A percentile compares a stretch with the other conserved stretches of the same genome.
These are phyloP conservation scores for Flaveria linearis DNA, from an alignment of 129 eudicot genomes.

Conservation along the genomic window DNA sequence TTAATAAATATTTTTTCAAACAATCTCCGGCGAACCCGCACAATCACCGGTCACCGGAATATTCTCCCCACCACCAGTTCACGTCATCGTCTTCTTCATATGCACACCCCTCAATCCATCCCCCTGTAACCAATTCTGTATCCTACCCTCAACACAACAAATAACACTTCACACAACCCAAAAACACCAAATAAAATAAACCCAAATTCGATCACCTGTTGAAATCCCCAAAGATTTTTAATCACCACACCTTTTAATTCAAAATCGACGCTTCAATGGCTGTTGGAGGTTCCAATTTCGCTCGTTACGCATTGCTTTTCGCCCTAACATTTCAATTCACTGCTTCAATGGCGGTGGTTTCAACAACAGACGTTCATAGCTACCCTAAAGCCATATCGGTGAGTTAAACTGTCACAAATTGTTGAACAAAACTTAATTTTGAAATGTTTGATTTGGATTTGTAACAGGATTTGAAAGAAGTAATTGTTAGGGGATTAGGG, in stretches of 20 bases:
- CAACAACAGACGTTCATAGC: constrained; percentile 46
- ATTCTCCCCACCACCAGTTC: neutral
- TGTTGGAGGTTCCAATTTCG: constrained; percentile 20
- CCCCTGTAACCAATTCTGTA: neutral
- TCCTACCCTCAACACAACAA: neutral
- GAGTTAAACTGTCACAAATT: constrained; percentile 18
- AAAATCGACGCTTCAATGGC: constrained; percentile 27
- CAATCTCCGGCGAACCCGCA: neutral
- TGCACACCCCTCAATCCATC: neutral
- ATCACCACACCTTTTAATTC: constrained; percentile 16
- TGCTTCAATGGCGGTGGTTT: constrained; percentile 51
- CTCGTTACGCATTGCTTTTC: constrained; percentile 17
- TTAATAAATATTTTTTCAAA: too few relatives aligned
- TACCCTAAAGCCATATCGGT: constrained; percentile 81
- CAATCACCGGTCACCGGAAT: neutral
- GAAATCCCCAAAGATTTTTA: constrained; percentile 11
- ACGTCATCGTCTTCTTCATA: constrained; percentile 13
- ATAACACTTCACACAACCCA: neutral
- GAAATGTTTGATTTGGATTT: neutral
- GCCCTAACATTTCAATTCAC: constrained; percentile 42
- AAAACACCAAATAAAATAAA: constrained; percentile 5
- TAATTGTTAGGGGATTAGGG: constrained; percentile 89
- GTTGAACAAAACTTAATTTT: neutral
- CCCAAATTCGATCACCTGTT: constrained; percentile 19
- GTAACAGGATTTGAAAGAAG: constrained; percentile 80